Percentiles rank a stretch among this genome's conserved stretches.
phyloP scores from a whole-genome alignment of 352 stramenopile genomes.

The Phytophthora pinifolia region DNA sequence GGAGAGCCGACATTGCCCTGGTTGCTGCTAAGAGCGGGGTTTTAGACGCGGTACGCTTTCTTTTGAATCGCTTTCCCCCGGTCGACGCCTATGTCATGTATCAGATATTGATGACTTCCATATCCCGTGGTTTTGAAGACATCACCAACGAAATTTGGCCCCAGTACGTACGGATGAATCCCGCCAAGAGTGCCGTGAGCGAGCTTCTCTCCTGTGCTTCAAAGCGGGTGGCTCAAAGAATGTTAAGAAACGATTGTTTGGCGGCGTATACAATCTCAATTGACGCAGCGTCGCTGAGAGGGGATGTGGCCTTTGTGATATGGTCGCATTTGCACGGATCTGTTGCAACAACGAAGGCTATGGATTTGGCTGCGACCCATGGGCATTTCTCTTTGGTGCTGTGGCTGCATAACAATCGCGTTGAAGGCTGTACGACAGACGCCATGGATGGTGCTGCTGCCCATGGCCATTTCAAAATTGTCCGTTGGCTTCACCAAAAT shows the following conservation, averaged over 20 bases:
- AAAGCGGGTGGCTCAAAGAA: too few species aligned
- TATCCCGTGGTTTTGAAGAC: not conserved
- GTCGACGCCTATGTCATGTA: not conserved
- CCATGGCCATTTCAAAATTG: not conserved
- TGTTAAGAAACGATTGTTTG: too few species aligned
- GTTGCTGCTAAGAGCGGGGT: not conserved
- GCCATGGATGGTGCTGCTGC: not conserved
- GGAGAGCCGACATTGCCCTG: slow-evolving; percentile 1
- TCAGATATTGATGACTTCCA: slow-evolving; percentile 1
- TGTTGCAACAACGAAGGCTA: slow-evolving; percentile 1
- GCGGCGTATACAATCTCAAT: not conserved
- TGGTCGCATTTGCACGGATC: not conserved
- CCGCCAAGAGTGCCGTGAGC: not conserved
- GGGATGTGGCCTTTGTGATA: not conserved
- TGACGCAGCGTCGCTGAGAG: not conserved
- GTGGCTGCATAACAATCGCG: not conserved
- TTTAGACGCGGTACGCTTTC: not conserved
- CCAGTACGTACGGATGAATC: not conserved
- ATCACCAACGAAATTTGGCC: not conserved
- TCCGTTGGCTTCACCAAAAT: slow-evolving; percentile 1
- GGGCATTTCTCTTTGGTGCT: not conserved
- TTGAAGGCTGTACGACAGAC: not conserved
- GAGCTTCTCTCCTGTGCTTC: too few species aligned
- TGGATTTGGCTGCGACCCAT: slow-evolving; percentile 1
- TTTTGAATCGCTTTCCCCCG: not conserved